phyloP scores from a whole-genome alignment of 805 yeast species.

The Metschnikowia santaceciliae region DNA sequence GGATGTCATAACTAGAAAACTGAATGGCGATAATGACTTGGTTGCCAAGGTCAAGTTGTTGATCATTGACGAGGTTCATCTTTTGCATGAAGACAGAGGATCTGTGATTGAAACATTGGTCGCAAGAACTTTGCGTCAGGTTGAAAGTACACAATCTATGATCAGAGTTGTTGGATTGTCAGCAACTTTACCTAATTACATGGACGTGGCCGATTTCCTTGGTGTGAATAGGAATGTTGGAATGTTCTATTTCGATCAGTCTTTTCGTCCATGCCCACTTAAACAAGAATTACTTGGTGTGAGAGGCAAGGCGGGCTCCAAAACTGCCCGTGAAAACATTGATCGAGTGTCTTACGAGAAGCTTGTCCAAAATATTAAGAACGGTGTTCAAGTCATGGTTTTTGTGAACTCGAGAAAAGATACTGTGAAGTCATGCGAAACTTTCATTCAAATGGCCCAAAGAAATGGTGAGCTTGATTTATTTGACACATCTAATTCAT shows the following conservation, averaged over 20 bases:
- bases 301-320: constrained; percentile 77
- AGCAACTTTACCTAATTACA: constrained; percentile 19
- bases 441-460: constrained; percentile 65
- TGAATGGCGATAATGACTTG: constrained; percentile 51
- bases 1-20: constrained; percentile 96
- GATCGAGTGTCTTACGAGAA: constrained; percentile 78
- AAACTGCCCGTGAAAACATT: constrained; percentile 63
- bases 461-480: constrained; percentile 51
- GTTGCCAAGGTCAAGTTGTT: constrained; percentile 76
- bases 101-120: constrained; percentile 84
- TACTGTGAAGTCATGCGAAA: constrained; percentile 77
- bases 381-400: constrained; percentile 90
- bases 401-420: constrained; percentile 96
- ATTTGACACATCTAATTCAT: constrained; percentile 53
- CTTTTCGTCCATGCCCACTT: constrained; percentile 91
- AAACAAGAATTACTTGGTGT: constrained; percentile 87
- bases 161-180: constrained; percentile 20
- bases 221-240: constrained; percentile 89
- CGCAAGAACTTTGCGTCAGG: constrained; percentile 82
- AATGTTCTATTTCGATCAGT: constrained; percentile 89
- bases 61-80: constrained; percentile 94
- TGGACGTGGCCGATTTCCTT: constrained; percentile 79
- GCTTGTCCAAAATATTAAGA: constrained; percentile 56
- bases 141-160: constrained; percentile 80
- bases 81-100: constrained; percentile 96